A percentile compares a stretch with the other conserved stretches of the same genome.
Conservation (phyloP, 768 basidiomycete species). For the Phanerochaete sordida region DNA sequence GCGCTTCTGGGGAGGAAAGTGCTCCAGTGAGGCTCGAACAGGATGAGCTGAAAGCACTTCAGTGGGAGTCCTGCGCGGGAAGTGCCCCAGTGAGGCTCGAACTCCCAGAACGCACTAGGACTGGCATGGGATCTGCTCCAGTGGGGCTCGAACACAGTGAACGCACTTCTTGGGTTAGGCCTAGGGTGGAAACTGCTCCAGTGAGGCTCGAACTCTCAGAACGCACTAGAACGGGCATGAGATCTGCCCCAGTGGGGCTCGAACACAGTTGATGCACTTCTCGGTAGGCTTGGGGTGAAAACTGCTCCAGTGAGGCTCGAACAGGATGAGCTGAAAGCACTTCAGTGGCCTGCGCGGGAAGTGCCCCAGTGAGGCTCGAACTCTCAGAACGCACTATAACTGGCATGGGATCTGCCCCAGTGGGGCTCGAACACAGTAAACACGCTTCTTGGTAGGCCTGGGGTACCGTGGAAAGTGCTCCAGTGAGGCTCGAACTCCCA, state of each 20-base stretch:
- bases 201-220: neutral
- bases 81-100: too few species aligned
- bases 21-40: neutral
- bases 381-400: constrained; percentile 8
- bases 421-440: too few species aligned
- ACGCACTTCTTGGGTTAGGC: neutral
- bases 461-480: too few species aligned
- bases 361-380: too few species aligned
- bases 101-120: constrained; percentile 8
- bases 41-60: neutral
- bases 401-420: constrained; percentile 1
- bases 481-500: constrained; percentile 1
- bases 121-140: constrained; percentile 2
- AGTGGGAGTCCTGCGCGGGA: neutral
- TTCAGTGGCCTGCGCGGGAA: neutral
- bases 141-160: too few species aligned
- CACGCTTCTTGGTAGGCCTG: neutral
- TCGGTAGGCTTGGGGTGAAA: too few species aligned
- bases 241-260: too few species aligned
- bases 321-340: neutral
- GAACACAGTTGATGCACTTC: too few species aligned
- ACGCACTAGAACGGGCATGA: constrained; percentile 11
- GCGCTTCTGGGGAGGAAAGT: neutral
- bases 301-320: neutral
- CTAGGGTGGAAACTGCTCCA: too few species aligned